These are phyloP conservation scores for Aurantiochytrium sp. DNA, from an alignment of 108 stramenopile species.

Conservation along the genomic window DNA sequence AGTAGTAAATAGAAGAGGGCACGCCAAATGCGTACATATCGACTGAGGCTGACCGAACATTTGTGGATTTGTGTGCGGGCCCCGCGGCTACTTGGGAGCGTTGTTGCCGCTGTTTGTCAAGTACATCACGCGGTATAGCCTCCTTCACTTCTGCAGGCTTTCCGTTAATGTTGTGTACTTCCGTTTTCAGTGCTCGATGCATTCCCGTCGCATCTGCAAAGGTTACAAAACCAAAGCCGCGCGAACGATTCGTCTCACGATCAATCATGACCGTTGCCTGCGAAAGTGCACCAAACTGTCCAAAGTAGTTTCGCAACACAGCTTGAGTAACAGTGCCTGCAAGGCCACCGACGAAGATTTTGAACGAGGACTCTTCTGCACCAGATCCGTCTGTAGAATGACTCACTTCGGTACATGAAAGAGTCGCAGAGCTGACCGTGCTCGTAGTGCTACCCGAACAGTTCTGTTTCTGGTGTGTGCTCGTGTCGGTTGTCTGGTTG, in stretches of 20 bases:
- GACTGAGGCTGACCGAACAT: neutral
- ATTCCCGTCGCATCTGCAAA: neutral
- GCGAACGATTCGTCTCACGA: neutral
- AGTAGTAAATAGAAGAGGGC: neutral
- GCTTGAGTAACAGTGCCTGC: neutral
- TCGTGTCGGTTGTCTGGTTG: neutral
- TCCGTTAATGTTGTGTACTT: neutral
- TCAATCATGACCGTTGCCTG: slow-evolving; percentile 5
- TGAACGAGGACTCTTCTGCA: neutral
- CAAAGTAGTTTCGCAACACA: neutral
- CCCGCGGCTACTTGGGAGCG: neutral
- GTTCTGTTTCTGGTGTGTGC: neutral
- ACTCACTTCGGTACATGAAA: neutral
- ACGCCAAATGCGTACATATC: neutral
- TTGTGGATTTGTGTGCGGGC: neutral
- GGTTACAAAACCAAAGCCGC: neutral
- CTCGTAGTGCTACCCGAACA: neutral
- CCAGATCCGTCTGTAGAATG: neutral
- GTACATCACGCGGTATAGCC: neutral
- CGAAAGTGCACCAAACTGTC: neutral
- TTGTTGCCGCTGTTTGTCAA: neutral
- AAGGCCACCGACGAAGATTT: neutral
- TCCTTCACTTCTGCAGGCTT: neutral
- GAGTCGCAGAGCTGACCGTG: neutral
- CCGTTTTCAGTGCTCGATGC: neutral